Percentiles rank a stretch among this genome's conserved stretches.
Conservation (phyloP, 371 early-diverging fungal genomes). For the Phascolomyces articulosus region DNA sequence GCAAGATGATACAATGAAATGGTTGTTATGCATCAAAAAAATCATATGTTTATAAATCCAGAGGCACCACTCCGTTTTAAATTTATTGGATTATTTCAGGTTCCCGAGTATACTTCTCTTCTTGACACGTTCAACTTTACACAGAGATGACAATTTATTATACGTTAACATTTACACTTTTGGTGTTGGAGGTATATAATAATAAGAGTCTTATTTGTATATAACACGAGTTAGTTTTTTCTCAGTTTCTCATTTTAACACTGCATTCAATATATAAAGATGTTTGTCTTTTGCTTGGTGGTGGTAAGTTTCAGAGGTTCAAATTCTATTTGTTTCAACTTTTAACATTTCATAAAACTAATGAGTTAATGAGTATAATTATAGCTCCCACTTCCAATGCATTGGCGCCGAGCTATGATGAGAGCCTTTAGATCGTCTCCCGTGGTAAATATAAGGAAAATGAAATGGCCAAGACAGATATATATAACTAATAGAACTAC, state of each 20-base stretch:
- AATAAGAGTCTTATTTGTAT: neutral
- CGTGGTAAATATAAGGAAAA: constrained; percentile 20
- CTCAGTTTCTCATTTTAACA: no score
- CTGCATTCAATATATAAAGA: no score
- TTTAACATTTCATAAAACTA: neutral
- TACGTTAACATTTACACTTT: constrained; percentile 39
- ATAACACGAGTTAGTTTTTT: neutral
- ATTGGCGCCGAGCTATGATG: constrained; percentile 59
- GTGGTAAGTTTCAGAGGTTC: constrained; percentile 40
- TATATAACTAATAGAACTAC: constrained; percentile 2
- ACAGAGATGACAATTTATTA: constrained; percentile 54
- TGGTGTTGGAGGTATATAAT: constrained; percentile 45
- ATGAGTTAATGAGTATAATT: neutral
- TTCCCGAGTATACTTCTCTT: neutral
- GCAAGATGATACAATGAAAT: neutral
- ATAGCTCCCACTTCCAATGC: constrained; percentile 62
- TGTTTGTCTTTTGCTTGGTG: constrained; percentile 55
- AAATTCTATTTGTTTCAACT: neutral
- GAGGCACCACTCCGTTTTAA: neutral
- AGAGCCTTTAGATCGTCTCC: constrained; percentile 53
- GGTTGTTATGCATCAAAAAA: no score
- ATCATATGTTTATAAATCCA: constrained; percentile 10
- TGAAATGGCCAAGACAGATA: neutral
- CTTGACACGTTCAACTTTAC: neutral
- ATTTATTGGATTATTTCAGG: neutral